These are phyloP conservation scores for Wickerhamomyces ciferrii DNA, from an alignment of 805 yeast species.

Conservation along the genomic window DNA sequence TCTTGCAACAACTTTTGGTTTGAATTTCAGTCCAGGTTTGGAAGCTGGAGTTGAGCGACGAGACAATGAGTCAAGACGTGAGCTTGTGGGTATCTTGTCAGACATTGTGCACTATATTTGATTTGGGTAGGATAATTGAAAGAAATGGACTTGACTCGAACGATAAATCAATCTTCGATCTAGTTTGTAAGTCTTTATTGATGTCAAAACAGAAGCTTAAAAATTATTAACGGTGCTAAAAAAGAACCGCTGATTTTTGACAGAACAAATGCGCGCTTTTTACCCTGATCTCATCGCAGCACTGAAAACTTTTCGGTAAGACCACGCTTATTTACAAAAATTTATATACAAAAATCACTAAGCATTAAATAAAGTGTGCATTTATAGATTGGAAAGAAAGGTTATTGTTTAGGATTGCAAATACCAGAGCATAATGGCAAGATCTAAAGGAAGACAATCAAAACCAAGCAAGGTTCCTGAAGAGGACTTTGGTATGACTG, in stretches of 20 bases:
- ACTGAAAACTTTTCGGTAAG: background rate
- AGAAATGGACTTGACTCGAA: too few species aligned
- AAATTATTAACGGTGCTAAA: background rate
- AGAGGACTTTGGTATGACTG: constrained; percentile 48
- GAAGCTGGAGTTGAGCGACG: constrained; percentile 23
- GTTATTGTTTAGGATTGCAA: too few species aligned
- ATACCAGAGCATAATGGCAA: constrained; percentile 15
- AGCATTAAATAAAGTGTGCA: too few species aligned
- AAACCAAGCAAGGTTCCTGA: constrained; percentile 6
- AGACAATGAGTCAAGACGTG: constrained; percentile 33
- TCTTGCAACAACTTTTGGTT: constrained; percentile 84
- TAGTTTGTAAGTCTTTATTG: too few species aligned
- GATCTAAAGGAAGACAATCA: constrained; percentile 7
- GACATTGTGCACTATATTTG: too few species aligned
- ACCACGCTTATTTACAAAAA: background rate
- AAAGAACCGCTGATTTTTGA: background rate
- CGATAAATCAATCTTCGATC: too few species aligned
- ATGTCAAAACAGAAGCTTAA: background rate
- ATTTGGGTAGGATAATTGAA: too few species aligned
- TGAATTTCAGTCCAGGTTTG: constrained; percentile 64
- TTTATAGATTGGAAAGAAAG: too few species aligned
- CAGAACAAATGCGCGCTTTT: background rate
- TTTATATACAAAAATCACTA: too few species aligned
- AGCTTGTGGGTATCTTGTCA: constrained; percentile 17
- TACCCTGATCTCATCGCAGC: background rate